Conservation (phyloP, 306 rosid species). For the Castanea sativa region DNA sequence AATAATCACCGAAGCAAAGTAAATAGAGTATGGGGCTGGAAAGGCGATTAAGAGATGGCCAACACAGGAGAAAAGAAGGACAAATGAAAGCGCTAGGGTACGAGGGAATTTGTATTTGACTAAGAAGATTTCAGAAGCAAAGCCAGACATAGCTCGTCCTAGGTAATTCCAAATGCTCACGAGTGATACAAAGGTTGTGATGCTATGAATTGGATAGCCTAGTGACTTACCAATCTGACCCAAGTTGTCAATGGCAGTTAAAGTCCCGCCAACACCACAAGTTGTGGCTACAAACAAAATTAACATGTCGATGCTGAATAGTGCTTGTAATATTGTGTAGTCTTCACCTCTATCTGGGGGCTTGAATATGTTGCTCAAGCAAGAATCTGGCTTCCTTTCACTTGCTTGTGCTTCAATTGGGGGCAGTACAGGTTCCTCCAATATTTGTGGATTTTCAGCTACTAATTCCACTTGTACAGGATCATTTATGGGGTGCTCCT, state of each 20-base stretch:
- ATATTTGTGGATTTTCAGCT: conserved; percentile 22
- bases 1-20: conserved; percentile 48
- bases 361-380: conserved; percentile 30
- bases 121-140: conserved; percentile 51
- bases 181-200: conserved; percentile 59
- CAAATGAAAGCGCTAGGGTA: conserved; percentile 45
- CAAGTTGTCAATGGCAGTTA: conserved; percentile 64
- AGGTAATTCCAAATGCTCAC: conserved; percentile 78
- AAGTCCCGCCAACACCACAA: conserved; percentile 54
- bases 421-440: neutral
- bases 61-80: conserved; percentile 46
- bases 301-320: conserved; percentile 69
- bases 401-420: neutral
- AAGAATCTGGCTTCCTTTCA: conserved; percentile 14
- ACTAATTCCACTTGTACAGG: conserved; percentile 5
- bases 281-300: conserved; percentile 39
- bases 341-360: conserved; percentile 76
- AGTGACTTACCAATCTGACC: conserved; percentile 68
- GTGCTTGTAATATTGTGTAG: conserved; percentile 58
- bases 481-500: neutral
- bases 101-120: conserved; percentile 60
- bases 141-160: conserved; percentile 51
- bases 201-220: conserved; percentile 51
- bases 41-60: conserved; percentile 66
- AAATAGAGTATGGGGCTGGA: conserved; percentile 51